A percentile compares a stretch with the other conserved stretches of the same genome.
These are phyloP conservation scores for Apocynum venetum DNA, from an alignment of 257 asterid genomes.

Conservation along the genomic window DNA sequence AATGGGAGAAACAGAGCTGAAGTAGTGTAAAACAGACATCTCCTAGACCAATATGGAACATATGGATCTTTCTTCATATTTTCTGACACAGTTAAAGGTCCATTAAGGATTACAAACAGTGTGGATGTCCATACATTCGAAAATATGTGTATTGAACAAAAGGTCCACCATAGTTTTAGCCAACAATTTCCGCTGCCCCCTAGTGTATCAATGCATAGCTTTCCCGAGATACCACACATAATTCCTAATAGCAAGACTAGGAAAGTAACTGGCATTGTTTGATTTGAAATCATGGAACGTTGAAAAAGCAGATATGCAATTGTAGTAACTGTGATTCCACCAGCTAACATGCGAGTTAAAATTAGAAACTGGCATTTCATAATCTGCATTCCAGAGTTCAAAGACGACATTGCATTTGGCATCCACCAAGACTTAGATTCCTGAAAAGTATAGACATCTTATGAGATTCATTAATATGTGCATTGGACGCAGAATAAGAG, in stretches of 20 bases:
- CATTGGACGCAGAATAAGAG: not conserved
- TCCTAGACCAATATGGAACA: constrained; percentile 61
- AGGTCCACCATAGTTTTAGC: constrained; percentile 62
- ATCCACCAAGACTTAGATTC: constrained; percentile 74
- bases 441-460: constrained; percentile 27
- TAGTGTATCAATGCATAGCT: constrained; percentile 68
- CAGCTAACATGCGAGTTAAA: constrained; percentile 67
- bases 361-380: constrained; percentile 68
- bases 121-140: constrained; percentile 47
- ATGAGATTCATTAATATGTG: not conserved
- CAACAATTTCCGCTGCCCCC: constrained; percentile 78
- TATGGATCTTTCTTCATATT: constrained; percentile 6
- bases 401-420: constrained; percentile 54
- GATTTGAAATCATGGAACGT: constrained; percentile 59
- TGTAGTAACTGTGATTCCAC: constrained; percentile 47
- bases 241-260: constrained; percentile 59
- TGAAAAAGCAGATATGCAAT: constrained; percentile 57
- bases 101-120: constrained; percentile 50
- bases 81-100: constrained; percentile 51
- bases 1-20: constrained; percentile 50
- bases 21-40: constrained; percentile 33
- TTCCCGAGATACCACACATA: constrained; percentile 68
- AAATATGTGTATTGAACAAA: constrained; percentile 65
- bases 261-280: constrained; percentile 83
- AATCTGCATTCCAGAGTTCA: constrained; percentile 62